phyloP scores from a whole-genome alignment of 345 rosid genomes.

The Rhodamnia rubescens region DNA sequence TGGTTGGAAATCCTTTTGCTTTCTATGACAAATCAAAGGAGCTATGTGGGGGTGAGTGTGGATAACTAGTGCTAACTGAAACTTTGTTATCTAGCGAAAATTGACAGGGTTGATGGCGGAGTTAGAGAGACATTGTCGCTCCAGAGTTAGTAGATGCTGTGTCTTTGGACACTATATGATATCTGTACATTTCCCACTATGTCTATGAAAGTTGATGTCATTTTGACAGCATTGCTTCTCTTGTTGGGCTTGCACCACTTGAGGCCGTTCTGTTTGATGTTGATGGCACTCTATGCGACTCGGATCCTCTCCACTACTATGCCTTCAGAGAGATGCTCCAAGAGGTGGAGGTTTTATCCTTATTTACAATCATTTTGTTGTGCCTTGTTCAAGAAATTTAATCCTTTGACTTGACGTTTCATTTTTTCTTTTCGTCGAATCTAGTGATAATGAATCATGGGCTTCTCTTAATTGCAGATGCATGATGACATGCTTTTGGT shows the following conservation, averaged over 20 bases:
- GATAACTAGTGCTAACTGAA: neutral
- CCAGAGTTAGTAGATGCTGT: neutral
- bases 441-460: neutral
- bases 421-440: neutral
- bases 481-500: neutral
- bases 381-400: neutral
- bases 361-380: neutral
- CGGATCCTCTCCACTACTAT: conserved; percentile 77
- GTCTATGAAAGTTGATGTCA: neutral
- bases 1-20: neutral
- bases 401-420: neutral
- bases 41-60: neutral
- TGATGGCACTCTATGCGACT: conserved; percentile 93
- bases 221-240: conserved; percentile 36
- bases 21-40: neutral
- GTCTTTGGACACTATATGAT: neutral
- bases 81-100: neutral
- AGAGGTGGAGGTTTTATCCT: conserved; percentile 35
- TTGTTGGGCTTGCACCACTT: conserved; percentile 53
- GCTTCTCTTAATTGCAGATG: neutral
- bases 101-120: neutral
- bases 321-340: conserved; percentile 59
- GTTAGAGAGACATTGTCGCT: neutral
- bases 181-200: neutral
- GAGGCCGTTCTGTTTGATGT: conserved; percentile 82